Evolutionary conservation across 208 protist genomes (phyloP).

Genomic region (Trypanosoma caninum): DNA sequence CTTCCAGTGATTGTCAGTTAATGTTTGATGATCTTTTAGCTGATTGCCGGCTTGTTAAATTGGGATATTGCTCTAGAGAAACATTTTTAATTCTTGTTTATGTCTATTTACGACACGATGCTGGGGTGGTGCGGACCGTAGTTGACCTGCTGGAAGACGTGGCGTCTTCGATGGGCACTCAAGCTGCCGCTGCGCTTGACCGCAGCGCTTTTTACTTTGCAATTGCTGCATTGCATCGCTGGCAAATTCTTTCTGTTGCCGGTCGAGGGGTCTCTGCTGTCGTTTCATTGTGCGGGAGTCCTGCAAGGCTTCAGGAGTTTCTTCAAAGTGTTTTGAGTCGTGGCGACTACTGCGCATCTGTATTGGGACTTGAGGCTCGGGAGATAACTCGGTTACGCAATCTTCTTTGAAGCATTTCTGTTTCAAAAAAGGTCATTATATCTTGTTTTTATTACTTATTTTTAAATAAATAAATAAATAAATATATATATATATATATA

Average conservation of each 20-base stretch:
- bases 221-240: slow-evolving; percentile 50
- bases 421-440: too few relatives aligned
- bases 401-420: slow-evolving; percentile 40
- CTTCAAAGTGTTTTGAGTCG: slow-evolving; percentile 32
- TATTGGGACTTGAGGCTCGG: slow-evolving; percentile 55
- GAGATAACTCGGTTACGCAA: slow-evolving; percentile 65
- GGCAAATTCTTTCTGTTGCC: slow-evolving; percentile 37
- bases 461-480: too few relatives aligned
- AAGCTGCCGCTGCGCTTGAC: slow-evolving; percentile 60
- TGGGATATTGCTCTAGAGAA: slow-evolving; percentile 59
- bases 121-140: slow-evolving; percentile 43
- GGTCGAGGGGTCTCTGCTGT: slow-evolving; percentile 21
- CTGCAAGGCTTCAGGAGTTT: slow-evolving; percentile 49
- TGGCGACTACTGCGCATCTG: slow-evolving; percentile 38
- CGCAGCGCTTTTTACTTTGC: slow-evolving; percentile 45
- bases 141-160: slow-evolving; percentile 74
- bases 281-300: slow-evolving; percentile 44
- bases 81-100: slow-evolving; percentile 56
- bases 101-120: slow-evolving; percentile 49
- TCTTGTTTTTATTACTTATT: slow-evolving; percentile 7
- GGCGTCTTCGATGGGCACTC: slow-evolving; percentile 60
- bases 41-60: slow-evolving; percentile 43
- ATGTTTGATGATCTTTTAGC: slow-evolving; percentile 40
- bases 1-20: neutral
- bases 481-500: too few relatives aligned